Evolutionary conservation across 2,329 filamentous ascomycete genomes (phyloP), one percentile per base, ranked within the genome.

Genomic region (Ceratocystis cubensis): DNA sequence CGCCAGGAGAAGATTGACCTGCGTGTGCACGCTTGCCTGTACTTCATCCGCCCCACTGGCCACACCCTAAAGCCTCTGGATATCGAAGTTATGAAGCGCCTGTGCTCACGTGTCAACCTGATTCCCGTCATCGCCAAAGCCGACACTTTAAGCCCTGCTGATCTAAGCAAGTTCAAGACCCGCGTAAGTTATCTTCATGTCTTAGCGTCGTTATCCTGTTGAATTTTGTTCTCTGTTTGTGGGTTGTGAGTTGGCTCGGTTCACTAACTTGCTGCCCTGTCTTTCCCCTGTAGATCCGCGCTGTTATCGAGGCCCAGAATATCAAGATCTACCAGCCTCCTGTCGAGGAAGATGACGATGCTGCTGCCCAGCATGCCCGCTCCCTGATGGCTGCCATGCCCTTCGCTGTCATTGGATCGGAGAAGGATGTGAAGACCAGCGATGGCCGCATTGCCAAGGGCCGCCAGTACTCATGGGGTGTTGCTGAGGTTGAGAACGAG

Each of bases 321-420:
- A 99, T 99, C 83, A 97, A 96, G 84, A 97, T 99, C 78, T 99
- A 99, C 82, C 89, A 94, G 76, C 95, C 94, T 69, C 94, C 95
- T 64, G 82, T 97, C 70, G 95, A 99, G 82, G 95, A 99, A 78
- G 94, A 99, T 73, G 94, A 99, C 73, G 94, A 97, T 78, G 88
- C 92, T 70, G 94, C 93, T 71, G 92, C 93, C 69, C 88, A 93
- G 79, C 94, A 99, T 76, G 94, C 94, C 59, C 89, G 92, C 75
- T 91, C 88, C 78, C 81, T 99, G 71, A 96, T 96, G 85, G 87
- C 88, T 69, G 94, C 94, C 71, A 96, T 99, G 91, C 94, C 94
- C 68, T 99, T 99, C 77, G 92, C 94, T 70, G 94, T 99, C 70
- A 99, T 99, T 74, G 94, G 94, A 71, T 96, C 92, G 67, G 95